A percentile compares a stretch with the other conserved stretches of the same genome.
These are phyloP conservation scores for Leptographium radiaticola DNA, from an alignment of 2,329 filamentous ascomycete species.

Conservation along the genomic window DNA sequence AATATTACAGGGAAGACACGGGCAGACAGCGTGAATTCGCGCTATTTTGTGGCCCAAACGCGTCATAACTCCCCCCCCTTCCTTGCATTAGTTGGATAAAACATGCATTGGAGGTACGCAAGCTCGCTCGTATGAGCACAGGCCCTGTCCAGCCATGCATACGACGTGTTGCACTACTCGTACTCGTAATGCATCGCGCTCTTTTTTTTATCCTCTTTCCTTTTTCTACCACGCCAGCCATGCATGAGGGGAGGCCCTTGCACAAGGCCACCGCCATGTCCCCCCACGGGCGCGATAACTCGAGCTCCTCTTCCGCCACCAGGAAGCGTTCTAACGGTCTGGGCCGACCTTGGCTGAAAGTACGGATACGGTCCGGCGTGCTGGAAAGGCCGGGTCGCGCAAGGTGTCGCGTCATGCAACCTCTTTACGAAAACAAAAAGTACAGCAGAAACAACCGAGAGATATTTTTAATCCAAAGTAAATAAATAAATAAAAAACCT, in stretches of 20 bases:
- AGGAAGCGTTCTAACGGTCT: not conserved
- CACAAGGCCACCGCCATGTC: not conserved
- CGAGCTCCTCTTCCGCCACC: not conserved
- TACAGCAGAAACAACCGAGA: not conserved
- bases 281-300: not conserved
- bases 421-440: not conserved
- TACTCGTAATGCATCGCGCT: not conserved
- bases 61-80: slow-evolving; percentile 2
- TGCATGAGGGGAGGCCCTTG: not conserved
- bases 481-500: too few relatives aligned
- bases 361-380: slow-evolving; percentile 1
- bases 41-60: not conserved
- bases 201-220: not conserved
- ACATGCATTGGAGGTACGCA: slow-evolving; percentile 3
- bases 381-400: not conserved
- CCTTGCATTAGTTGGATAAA: slow-evolving; percentile 9
- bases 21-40: not conserved
- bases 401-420: not conserved
- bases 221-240: not conserved
- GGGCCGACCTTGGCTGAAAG: not conserved
- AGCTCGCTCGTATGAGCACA: not conserved
- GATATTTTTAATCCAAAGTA: too few relatives aligned
- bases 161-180: not conserved
- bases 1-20: not conserved
- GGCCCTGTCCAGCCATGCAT: not conserved